These are phyloP conservation scores for Trichoderma oligosporum DNA, from an alignment of 2,329 filamentous ascomycete genomes.

Conservation along the genomic window DNA sequence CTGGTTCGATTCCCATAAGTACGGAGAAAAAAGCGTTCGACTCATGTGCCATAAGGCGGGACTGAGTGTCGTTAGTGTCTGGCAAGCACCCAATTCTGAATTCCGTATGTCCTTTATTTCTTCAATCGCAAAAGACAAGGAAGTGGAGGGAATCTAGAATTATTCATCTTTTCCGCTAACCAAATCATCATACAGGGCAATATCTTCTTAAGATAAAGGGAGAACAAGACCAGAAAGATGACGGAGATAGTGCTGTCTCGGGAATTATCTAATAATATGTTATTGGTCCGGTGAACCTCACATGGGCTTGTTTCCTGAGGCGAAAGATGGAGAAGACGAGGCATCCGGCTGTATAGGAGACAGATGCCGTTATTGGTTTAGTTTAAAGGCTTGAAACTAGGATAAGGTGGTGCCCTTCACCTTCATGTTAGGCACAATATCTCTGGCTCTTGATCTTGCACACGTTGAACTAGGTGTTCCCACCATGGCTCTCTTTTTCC, in stretches of 20 bases:
- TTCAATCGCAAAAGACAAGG: not conserved
- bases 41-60: slow-evolving; percentile 40
- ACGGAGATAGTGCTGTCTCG: slow-evolving; percentile 39
- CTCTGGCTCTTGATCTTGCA: slow-evolving; percentile 33
- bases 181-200: slow-evolving; percentile 30
- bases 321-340: not conserved
- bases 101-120: slow-evolving; percentile 33
- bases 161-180: slow-evolving; percentile 19
- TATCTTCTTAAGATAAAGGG: slow-evolving; percentile 36
- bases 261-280: slow-evolving; percentile 21
- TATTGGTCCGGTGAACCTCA: not conserved
- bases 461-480: slow-evolving; percentile 37
- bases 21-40: slow-evolving; percentile 34
- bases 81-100: slow-evolving; percentile 37
- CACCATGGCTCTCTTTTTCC: slow-evolving; percentile 37
- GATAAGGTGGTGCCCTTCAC: not conserved
- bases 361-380: not conserved
- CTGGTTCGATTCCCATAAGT: slow-evolving; percentile 45
- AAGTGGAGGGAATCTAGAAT: not conserved
- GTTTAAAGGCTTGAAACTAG: not conserved
- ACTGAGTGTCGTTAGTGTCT: slow-evolving; percentile 35
- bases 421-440: slow-evolving; percentile 39
- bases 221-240: slow-evolving; percentile 31
- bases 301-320: not conserved
- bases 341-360: not conserved